Conservation (phyloP, 2,329 filamentous ascomycete species). For the Pestalotiopsis sp. region DNA sequence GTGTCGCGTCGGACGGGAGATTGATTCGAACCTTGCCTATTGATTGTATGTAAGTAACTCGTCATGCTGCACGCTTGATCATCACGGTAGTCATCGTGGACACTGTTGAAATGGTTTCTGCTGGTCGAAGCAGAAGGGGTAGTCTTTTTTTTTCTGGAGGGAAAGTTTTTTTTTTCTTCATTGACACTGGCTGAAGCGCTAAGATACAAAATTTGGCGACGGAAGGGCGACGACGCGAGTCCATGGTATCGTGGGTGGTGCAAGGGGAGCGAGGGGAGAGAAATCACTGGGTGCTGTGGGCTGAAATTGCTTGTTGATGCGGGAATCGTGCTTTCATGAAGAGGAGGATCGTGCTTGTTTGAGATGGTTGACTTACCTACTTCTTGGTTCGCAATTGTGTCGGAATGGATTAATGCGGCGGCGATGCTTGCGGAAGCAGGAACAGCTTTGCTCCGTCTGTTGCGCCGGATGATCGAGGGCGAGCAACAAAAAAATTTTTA, state of each 20-base stretch:
- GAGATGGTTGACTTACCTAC: background rate
- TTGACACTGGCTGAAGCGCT: background rate
- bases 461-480: background rate
- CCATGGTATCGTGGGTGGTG: background rate
- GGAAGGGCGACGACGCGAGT: background rate
- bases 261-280: background rate
- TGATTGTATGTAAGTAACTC: background rate
- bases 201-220: background rate
- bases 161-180: background rate
- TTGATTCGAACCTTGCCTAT: background rate
- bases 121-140: background rate
- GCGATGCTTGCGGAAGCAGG: constrained; percentile 6
- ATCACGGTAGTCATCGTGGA: background rate
- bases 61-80: background rate
- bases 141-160: background rate
- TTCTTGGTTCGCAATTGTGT: background rate
- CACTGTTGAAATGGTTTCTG: background rate
- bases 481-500: background rate
- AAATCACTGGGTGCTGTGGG: background rate
- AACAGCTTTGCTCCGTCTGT: constrained; percentile 3
- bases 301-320: background rate
- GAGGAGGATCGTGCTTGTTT: background rate
- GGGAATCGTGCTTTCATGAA: too few species aligned
- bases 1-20: background rate
- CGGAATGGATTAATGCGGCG: background rate